Base-by-base conservation (phyloP, 306 rosid species). In the Trichosanthes truncata region DNA sequence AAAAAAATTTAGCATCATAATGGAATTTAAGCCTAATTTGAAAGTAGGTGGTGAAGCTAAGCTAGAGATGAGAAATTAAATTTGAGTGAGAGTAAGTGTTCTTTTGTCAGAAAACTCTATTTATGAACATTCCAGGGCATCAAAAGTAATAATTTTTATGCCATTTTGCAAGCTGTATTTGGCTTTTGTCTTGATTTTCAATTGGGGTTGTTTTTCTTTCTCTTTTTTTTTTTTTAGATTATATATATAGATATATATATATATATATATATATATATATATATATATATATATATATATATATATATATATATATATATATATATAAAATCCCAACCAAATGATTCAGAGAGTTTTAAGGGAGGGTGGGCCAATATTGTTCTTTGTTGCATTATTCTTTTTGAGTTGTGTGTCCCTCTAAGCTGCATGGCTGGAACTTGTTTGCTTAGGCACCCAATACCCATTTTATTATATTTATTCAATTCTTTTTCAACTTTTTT, bases 131-230 rank as follows among this genome's bases (percentile, higher is more conserved):
- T 66, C 48, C 29, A 66, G 73, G 15, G 15, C 7, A 12, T 23
- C 3, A 21, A 45, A 60, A 72, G 38, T 23, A 72, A 15, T 49
- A 53, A 76, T 53, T 31, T 9, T 26, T 8, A 48, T 10, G 74
- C 59, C 12, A 71, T 61, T 83, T 78, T 83, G 83, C 88, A 83
- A 83, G 86, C 86, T 85, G 86, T 81, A 48, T 36, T 77, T 80
- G 74, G 49, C 48, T 55, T 51, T 74, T 9, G 63, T 74, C 17
- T 48, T 51, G 23, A 46, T 14, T 25, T 48, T 48, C 21, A 74
- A 71, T 6, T 41, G n/a, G 56, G 20, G 15, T 41, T n/a, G 14
- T 38, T 36, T 35, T 31, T 66, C 6, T 55, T 38, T 14, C 2
- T 72, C 0, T 0, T 6, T n/a, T 3, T 41, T 69, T 69, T 69